Conservation (phyloP, 2,329 filamentous ascomycete genomes). For the Magnaporthiopsis rhizophila region DNA sequence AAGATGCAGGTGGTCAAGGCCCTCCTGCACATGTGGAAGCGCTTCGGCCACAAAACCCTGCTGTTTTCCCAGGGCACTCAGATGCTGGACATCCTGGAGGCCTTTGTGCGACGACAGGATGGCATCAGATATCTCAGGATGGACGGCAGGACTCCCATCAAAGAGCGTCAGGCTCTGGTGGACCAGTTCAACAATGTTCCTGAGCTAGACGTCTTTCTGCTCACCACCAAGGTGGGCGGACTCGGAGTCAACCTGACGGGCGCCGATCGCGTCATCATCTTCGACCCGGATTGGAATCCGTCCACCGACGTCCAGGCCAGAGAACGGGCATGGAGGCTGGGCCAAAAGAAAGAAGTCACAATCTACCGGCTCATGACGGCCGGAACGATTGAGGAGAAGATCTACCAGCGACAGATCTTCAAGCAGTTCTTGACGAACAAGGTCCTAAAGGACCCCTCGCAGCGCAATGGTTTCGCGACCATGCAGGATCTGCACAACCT, state of each 20-base stretch:
- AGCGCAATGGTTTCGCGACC: slow-evolving; percentile 56
- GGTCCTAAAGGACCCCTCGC: slow-evolving; percentile 87
- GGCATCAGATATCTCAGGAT: slow-evolving; percentile 75
- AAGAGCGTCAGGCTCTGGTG: slow-evolving; percentile 79
- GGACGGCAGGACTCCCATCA: slow-evolving; percentile 88
- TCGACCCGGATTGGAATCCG: slow-evolving; percentile 97
- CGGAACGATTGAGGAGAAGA: slow-evolving; percentile 98
- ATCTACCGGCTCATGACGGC: slow-evolving; percentile 98
- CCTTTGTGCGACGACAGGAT: slow-evolving; percentile 60
- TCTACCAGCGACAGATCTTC: slow-evolving; percentile 97
- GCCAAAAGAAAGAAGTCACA: slow-evolving; percentile 89
- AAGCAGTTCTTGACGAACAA: slow-evolving; percentile 98
- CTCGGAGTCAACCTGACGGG: slow-evolving; percentile 91
- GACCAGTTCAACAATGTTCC: slow-evolving; percentile 85
- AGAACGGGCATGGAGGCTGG: slow-evolving; percentile 90
- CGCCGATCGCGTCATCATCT: slow-evolving; percentile 93
- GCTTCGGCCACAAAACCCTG: slow-evolving; percentile 83
- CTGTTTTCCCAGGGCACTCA: slow-evolving; percentile 89
- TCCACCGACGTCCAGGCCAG: slow-evolving; percentile 93
- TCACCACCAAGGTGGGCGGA: slow-evolving; percentile 93
- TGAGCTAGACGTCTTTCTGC: slow-evolving; percentile 74
- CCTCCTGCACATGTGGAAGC: slow-evolving; percentile 80
- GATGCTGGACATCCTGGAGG: slow-evolving; percentile 91
- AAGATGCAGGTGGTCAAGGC: slow-evolving; percentile 95
- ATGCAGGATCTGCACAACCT: slow-evolving; percentile 85